phyloP scores from a whole-genome alignment of 1,139 yeast species.

The Pichia sp. region DNA sequence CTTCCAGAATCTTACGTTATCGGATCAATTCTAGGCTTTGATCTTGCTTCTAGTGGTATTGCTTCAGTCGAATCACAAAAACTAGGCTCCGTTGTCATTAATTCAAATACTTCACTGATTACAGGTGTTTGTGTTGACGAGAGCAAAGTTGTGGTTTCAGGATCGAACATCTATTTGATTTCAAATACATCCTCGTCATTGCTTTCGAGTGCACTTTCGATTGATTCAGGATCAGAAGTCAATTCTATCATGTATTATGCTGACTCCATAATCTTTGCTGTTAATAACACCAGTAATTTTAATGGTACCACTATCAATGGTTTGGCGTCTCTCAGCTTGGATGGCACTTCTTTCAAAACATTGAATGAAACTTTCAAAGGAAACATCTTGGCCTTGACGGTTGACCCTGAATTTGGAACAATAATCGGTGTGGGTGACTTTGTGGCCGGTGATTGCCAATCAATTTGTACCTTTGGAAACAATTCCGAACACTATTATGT shows the following conservation, averaged over 20 bases:
- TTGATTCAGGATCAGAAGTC: conserved; percentile 33
- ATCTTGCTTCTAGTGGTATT: conserved; percentile 14
- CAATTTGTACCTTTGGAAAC: conserved; percentile 51
- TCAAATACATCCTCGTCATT: neutral
- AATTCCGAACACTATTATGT: conserved; percentile 46
- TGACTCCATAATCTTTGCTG: conserved; percentile 41
- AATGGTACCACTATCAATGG: conserved; percentile 12
- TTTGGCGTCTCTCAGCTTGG: conserved; percentile 14
- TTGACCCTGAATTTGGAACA: conserved; percentile 17
- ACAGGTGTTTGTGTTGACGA: conserved; percentile 38
- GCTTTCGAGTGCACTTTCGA: conserved; percentile 23
- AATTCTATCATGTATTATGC: conserved; percentile 37
- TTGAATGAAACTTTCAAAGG: conserved; percentile 16
- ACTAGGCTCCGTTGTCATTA: neutral
- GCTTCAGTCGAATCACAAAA: conserved; percentile 6
- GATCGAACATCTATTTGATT: conserved; percentile 20
- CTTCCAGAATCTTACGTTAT: conserved; percentile 31
- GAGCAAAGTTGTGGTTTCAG: conserved; percentile 47
- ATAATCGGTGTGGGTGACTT: conserved; percentile 77
- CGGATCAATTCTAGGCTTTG: conserved; percentile 24
- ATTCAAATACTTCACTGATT: neutral
- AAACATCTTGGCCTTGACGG: conserved; percentile 14
- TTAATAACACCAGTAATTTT: conserved; percentile 37
- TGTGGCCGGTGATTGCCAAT: conserved; percentile 44
- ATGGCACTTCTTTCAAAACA: conserved; percentile 2